phyloP scores from a whole-genome alignment of 805 yeast species.

The Candida sphagnicola region DNA sequence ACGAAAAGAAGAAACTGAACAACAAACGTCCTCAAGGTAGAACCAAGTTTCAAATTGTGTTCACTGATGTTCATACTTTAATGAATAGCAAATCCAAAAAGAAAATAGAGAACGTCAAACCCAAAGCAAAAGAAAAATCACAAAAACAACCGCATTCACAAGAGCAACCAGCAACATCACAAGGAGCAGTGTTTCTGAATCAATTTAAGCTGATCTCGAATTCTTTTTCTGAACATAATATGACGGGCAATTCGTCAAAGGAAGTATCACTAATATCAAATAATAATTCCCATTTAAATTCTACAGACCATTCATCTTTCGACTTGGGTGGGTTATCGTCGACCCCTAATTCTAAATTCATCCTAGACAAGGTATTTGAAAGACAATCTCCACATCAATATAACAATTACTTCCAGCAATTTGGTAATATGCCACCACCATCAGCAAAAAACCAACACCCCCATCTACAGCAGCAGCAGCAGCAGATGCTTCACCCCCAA shows the following conservation, averaged over 20 bases:
- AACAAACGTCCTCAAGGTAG: slow-evolving; percentile 17
- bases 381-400: slow-evolving; percentile 32
- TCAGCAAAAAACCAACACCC: slow-evolving; percentile 9
- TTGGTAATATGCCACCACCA: slow-evolving; percentile 31
- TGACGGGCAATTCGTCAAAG: slow-evolving; percentile 15
- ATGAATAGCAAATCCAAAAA: slow-evolving; percentile 17
- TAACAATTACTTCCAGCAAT: slow-evolving; percentile 11
- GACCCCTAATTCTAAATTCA: slow-evolving; percentile 38
- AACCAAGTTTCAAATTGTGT: slow-evolving; percentile 45
- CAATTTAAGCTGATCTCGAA: not conserved
- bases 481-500: not conserved
- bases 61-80: slow-evolving; percentile 34
- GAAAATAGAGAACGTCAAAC: slow-evolving; percentile 5
- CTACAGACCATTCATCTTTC: slow-evolving; percentile 38
- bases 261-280: slow-evolving; percentile 28
- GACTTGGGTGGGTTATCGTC: slow-evolving; percentile 34
- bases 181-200: not conserved
- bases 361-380: slow-evolving; percentile 37
- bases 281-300: slow-evolving; percentile 32
- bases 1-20: slow-evolving; percentile 1
- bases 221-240: slow-evolving; percentile 11
- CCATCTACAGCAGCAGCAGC: slow-evolving; percentile 4
- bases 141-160: slow-evolving; percentile 2
- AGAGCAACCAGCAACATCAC: slow-evolving; percentile 1
- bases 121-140: not conserved